Percentiles rank a stretch among this genome's conserved stretches.
phyloP scores from a whole-genome alignment of 192 early-diverging fungal species.

The Backusella westeae region DNA sequence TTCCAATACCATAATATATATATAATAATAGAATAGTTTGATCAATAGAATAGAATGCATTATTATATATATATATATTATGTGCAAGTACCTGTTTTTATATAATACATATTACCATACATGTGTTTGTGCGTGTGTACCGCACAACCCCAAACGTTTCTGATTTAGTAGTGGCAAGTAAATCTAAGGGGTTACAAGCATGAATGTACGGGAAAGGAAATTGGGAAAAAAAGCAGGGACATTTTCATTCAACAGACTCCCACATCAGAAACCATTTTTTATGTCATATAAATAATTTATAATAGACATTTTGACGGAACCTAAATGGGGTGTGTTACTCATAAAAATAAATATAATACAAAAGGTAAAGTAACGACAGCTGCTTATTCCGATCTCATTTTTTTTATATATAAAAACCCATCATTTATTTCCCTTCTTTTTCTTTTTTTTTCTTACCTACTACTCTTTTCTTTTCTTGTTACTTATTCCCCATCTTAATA shows the following conservation, averaged over 20 bases:
- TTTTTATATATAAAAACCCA: constrained; percentile 8
- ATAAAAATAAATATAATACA: constrained; percentile 9
- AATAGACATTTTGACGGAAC: constrained; percentile 12
- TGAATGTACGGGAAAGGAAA: constrained; percentile 7
- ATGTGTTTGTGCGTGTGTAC: constrained; percentile 11
- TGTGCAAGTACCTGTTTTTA: not conserved
- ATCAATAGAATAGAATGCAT: not conserved
- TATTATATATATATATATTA: not conserved
- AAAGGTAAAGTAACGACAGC: constrained; percentile 8
- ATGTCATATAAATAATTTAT: constrained; percentile 15
- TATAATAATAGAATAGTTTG: not conserved
- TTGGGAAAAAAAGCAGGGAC: constrained; percentile 9
- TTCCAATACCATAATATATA: not conserved
- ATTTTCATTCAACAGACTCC: constrained; percentile 7
- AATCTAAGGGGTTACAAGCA: not conserved
- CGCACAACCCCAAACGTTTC: constrained; percentile 14
- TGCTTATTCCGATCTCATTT: not conserved
- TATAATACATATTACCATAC: not conserved
- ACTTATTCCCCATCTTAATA: not conserved
- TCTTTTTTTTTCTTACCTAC: not conserved
- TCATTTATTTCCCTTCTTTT: not conserved
- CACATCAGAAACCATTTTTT: not conserved
- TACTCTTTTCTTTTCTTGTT: not conserved
- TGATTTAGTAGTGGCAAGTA: constrained; percentile 3
- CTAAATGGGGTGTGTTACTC: constrained; percentile 6